Evolutionary conservation across 805 yeast genomes (phyloP), one percentile per base, ranked within the genome.

Genomic region (Lipomyces spencermartinsiae): DNA sequence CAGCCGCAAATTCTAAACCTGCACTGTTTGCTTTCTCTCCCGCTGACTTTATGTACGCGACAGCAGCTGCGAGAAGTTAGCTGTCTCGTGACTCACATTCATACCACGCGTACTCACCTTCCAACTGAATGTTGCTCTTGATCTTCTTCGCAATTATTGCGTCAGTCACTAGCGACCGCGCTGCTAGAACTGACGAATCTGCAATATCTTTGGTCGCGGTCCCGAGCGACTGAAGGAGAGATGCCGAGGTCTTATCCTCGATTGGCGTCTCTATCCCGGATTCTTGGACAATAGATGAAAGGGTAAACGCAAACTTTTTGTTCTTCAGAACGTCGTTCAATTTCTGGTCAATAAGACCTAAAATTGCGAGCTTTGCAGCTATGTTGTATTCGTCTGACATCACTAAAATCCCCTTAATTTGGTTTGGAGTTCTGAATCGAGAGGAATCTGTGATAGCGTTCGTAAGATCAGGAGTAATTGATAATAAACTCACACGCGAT

Each of bases 271-370:
- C 77, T 68, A 60, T 59, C 70, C 49, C 75, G 29, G 84, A 81
- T 63, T 86, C 86, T 31, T 76, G 74, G 64, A 90, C 82, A 67
- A 93, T 84, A 49, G 85, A 85, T 37, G 82, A 83, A 62, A 95
- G 83, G 1, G 97, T 86, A 54, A 82, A 81, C 19, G 94, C 85
- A 54, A 93, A 96, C 78, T 93, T 93, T 77, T 88, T 88, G 81
- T 95, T 94, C 78, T 92, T 94, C 65, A 87, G 78, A 66, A 93
- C 89, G 76, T 95, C 98, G 61, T 87, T 86, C 68, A 91, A 83
- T 78, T 91, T 92, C 61, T 70, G 70, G 58, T 66, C 73, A 51
- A 56, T 63, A 25, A 71, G 66, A 22, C 73, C 73, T n/a, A 69
- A 62, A 25, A 67, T 56, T 1, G 72, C 69, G 31, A 69, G 62